Conservation (phyloP, 345 rosid species). For the Rubroshorea leprosula region DNA sequence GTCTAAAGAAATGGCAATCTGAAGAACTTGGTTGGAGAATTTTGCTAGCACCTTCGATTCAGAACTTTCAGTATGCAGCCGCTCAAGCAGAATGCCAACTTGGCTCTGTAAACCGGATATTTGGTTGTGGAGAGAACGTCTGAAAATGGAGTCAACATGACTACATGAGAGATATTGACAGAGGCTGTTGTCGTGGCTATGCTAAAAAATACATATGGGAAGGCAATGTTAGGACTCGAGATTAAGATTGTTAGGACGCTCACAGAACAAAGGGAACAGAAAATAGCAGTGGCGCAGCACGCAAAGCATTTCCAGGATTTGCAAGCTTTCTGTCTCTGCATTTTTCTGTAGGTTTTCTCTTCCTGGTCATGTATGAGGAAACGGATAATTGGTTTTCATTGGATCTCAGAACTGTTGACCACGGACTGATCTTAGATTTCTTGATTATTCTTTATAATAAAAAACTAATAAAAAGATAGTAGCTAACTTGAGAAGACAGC, state of each 20-base stretch:
- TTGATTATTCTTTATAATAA: too few relatives aligned
- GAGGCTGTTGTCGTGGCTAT: not conserved
- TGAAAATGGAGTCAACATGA: slow-evolving; percentile 4
- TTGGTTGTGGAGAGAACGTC: slow-evolving; percentile 27
- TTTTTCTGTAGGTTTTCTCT: slow-evolving; percentile 14
- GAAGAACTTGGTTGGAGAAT: slow-evolving; percentile 45
- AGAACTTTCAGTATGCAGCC: slow-evolving; percentile 28
- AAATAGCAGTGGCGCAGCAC: slow-evolving; percentile 26
- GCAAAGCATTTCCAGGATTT: slow-evolving; percentile 28
- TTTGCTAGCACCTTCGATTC: slow-evolving; percentile 20
- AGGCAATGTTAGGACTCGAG: slow-evolving; percentile 25
- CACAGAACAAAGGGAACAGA: slow-evolving; percentile 25
- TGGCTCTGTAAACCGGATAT: slow-evolving; percentile 33
- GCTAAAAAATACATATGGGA: slow-evolving; percentile 22
- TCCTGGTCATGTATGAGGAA: not conserved
- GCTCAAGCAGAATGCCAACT: slow-evolving; percentile 33
- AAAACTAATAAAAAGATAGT: not conserved
- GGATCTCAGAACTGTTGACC: not conserved
- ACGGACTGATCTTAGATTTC: not conserved
- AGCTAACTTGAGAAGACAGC: not conserved
- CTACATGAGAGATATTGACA: not conserved
- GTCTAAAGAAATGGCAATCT: slow-evolving; percentile 39
- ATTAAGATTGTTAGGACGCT: slow-evolving; percentile 23
- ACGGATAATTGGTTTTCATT: not conserved
- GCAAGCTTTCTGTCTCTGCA: slow-evolving; percentile 28